Conservation (phyloP, 148 eudicot species). For the Amaranthus hypochondriacus region DNA sequence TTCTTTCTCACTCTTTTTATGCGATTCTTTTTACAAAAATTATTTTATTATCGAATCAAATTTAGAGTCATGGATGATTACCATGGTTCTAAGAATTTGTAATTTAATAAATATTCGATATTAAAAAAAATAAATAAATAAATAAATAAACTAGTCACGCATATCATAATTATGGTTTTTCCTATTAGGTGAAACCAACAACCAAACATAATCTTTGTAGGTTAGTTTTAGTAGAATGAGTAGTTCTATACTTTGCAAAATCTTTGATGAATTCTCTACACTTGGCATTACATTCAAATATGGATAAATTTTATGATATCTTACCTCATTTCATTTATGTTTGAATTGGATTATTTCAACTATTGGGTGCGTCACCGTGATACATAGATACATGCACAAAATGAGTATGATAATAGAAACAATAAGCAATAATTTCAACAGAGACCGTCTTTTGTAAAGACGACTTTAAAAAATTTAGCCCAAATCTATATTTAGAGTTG, state of each 20-base stretch:
- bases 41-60: too few relatives aligned
- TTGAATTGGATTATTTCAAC: not conserved
- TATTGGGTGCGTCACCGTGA: not conserved
- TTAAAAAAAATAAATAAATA: too few relatives aligned
- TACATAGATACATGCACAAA: not conserved
- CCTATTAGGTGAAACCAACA: slow-evolving; percentile 2
- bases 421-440: too few relatives aligned
- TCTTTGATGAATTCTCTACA: not conserved
- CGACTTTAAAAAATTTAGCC: too few relatives aligned
- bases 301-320: not conserved
- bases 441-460: too few relatives aligned
- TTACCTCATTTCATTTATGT: not conserved
- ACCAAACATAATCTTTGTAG: not conserved
- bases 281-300: not conserved
- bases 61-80: too few relatives aligned
- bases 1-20: too few relatives aligned
- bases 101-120: too few relatives aligned
- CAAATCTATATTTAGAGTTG: too few relatives aligned
- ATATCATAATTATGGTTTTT: not conserved
- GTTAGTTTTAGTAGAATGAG: not conserved
- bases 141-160: too few relatives aligned
- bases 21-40: too few relatives aligned
- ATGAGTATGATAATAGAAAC: not conserved
- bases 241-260: not conserved
- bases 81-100: too few relatives aligned